Conservation (phyloP, 1,139 yeast genomes). For the Yamadazyma aaseri region DNA sequence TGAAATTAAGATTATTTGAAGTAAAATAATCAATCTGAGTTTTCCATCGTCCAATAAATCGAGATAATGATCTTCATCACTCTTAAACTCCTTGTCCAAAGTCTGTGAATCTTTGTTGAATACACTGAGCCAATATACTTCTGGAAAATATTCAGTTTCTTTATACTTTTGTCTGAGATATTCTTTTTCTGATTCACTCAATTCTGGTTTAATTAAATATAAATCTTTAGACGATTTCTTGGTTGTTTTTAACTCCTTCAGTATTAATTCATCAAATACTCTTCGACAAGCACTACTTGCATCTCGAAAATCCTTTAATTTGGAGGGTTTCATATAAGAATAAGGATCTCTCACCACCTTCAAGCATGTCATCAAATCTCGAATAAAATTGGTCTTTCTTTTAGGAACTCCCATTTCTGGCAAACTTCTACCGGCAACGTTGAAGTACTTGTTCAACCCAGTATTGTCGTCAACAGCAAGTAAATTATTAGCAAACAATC, state of each 20-base stretch:
- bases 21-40: constrained; percentile 27
- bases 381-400: constrained; percentile 24
- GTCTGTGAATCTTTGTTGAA: constrained; percentile 21
- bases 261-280: constrained; percentile 28
- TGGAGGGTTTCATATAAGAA: constrained; percentile 24
- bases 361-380: constrained; percentile 33
- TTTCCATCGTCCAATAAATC: constrained; percentile 27
- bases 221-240: constrained; percentile 6
- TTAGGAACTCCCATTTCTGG: constrained; percentile 23
- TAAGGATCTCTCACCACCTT: constrained; percentile 40
- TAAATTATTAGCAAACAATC: constrained; percentile 33
- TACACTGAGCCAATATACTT: constrained; percentile 33
- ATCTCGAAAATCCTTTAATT: constrained; percentile 21
- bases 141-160: constrained; percentile 32
- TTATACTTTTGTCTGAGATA: constrained; percentile 23
- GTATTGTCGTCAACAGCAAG: constrained; percentile 45
- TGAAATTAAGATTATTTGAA: constrained; percentile 33
- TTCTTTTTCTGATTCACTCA: constrained; percentile 18
- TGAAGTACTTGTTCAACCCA: constrained; percentile 44
- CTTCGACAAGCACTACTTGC: constrained; percentile 24
- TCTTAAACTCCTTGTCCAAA: constrained; percentile 19
- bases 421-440: constrained; percentile 26
- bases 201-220: constrained; percentile 10
- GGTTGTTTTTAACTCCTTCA: constrained; percentile 27
- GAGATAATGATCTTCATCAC: constrained; percentile 28